phyloP scores from a whole-genome alignment of 1,284 basidiomycete species.

The Hymenochaete sp. region DNA sequence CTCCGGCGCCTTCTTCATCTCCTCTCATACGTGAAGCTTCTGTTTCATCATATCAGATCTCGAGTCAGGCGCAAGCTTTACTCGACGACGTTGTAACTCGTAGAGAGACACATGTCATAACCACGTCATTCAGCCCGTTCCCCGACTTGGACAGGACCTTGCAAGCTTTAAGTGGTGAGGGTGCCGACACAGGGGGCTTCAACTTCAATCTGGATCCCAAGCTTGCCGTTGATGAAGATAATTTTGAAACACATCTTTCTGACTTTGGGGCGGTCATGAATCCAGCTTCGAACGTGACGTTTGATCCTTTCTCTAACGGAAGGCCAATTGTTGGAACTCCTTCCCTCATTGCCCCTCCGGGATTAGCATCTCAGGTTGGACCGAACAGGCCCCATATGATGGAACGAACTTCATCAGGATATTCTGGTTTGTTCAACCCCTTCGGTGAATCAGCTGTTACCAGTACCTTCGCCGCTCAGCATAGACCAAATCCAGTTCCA shows the following conservation, averaged over 20 bases:
- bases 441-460: slow-evolving; percentile 55
- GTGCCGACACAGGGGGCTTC: slow-evolving; percentile 54
- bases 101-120: slow-evolving; percentile 45
- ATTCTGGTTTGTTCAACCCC: slow-evolving; percentile 71
- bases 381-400: slow-evolving; percentile 32
- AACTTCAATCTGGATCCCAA: slow-evolving; percentile 78
- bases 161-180: slow-evolving; percentile 53
- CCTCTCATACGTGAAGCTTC: slow-evolving; percentile 48
- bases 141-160: slow-evolving; percentile 82
- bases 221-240: slow-evolving; percentile 44
- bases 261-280: slow-evolving; percentile 42
- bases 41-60: slow-evolving; percentile 76
- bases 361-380: slow-evolving; percentile 40
- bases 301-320: slow-evolving; percentile 13
- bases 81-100: slow-evolving; percentile 77
- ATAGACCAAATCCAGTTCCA: slow-evolving; percentile 29
- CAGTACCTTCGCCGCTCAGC: slow-evolving; percentile 25
- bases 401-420: slow-evolving; percentile 43
- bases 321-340: background rate
- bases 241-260: slow-evolving; percentile 35
- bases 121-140: slow-evolving; percentile 62
- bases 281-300: slow-evolving; percentile 11
- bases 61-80: slow-evolving; percentile 73
- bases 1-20: slow-evolving; percentile 28
- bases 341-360: slow-evolving; percentile 34